Evolutionary conservation across 1,284 basidiomycete genomes (phyloP), one percentile per base, ranked within the genome.

Genomic region (Thelephora terrestris): DNA sequence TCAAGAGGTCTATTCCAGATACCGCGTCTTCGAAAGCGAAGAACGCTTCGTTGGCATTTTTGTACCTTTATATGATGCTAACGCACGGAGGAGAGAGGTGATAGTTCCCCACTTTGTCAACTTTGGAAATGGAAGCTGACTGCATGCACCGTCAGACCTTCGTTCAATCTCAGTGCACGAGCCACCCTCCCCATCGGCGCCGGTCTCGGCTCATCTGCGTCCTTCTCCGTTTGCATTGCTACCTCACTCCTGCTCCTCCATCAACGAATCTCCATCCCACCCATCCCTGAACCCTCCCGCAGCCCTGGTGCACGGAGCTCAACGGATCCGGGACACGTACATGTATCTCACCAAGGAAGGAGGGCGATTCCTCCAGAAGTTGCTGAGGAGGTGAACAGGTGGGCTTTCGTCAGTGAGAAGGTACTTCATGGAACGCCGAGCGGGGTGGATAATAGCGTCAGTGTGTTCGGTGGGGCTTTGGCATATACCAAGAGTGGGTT

Each of bases 171-270:
- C 61, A 78, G 83, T 27, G 77, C 86, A 37, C 91, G 95, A 44
- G 87, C 93, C 36, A 89, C 91, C n/a, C 77, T 99, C 9, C 96
- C 96, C n/a, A 87, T 99, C 53, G 89, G 92, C n/a, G 96, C 96
- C 7, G 96, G 96, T 37, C 82, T 99, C 43, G 96, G 96, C 25
- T 98, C 95, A 14, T 97, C 92, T 20, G 96, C 96, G 1, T 93
- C 96, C 6, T 96, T 88, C 69, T 95, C 91, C 4, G 79, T 85
- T 14, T 96, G 93, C 63, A 71, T 90, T 37, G 83, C 92, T 4
- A 83, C 89, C 0, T 72, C 91, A 4, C 71, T 97, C 42, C 78
- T 97, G 43, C 73, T 94, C n/a, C 68, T 82, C 5, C 74, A 78
- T 60, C 69, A 71, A 45, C 80, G 79, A 51, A 76, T 89, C 55